Evolutionary conservation across 108 stramenopile species (phyloP), one percentile per base, ranked within the genome.

Genomic region (Skeletonema marinoi): DNA sequence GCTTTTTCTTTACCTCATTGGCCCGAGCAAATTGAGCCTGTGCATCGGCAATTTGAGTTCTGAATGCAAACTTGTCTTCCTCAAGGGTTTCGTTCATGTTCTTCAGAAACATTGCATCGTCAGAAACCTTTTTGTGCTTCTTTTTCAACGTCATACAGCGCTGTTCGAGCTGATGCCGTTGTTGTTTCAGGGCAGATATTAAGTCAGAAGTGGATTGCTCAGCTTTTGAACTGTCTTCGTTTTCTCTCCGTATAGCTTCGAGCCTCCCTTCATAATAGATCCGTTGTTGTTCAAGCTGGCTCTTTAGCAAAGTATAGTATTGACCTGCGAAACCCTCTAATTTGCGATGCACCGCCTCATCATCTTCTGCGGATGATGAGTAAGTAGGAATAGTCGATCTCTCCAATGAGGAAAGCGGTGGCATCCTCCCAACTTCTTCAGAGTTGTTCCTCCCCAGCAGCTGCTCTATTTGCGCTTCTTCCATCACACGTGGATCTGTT

Each of bases 261-360:
- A 96, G 70, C 33, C 90, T 87, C 36, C 89, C 89, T 71, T 98
- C 94, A 59, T 93, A 98, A 70, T 86, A 96, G 13, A 86, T 85
- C 7, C 94, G 87, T 81, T 98, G 97, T 64, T 95, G 90, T 68
- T 97, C 93, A 38, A 98, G 80, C 68, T 97, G 96, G 60, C 88
- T 89, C 36, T 96, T 96, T 11, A 98, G 81, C 54, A 97, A 73
- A 35, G 88, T 91, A 51, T 95, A 94, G 73, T 97, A 97, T 70
- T 96, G 94, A 14, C 76, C 70, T 6, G 96, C 96, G 65, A 92
- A 87, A 29, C 91, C 90, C 73, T 97, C 97, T 60, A 96, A 71
- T 73, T 98, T 98, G 6, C 92, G 85, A 79, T 97, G 95, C 46
- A 96, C 71, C 10, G 93, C 90, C 74, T 94, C 94, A 35, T 91